Percentiles rank a stretch among this genome's conserved stretches.
phyloP scores from a whole-genome alignment of 345 rosid species.

The Arabidopsis arenosa region DNA sequence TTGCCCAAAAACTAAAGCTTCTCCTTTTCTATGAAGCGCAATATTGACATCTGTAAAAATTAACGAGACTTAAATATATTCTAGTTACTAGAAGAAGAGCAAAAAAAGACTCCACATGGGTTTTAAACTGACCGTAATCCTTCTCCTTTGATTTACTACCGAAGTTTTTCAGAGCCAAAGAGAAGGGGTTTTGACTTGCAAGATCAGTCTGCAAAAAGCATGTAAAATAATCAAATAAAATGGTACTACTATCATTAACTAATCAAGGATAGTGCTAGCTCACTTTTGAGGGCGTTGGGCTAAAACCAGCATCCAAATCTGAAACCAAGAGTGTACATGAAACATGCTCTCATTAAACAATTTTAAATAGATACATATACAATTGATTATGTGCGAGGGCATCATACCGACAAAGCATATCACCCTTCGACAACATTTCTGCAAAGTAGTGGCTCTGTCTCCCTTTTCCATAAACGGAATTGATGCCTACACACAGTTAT shows the following conservation, averaged over 20 bases:
- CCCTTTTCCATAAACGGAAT: slow-evolving; percentile 82
- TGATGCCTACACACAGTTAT: slow-evolving; percentile 43
- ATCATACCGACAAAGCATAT: slow-evolving; percentile 72
- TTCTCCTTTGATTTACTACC: slow-evolving; percentile 52
- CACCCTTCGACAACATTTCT: slow-evolving; percentile 64
- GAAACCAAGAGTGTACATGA: slow-evolving; percentile 32
- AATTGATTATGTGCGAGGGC: neutral
- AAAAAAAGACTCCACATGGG: neutral
- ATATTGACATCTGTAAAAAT: slow-evolving; percentile 49
- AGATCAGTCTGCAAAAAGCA: slow-evolving; percentile 64
- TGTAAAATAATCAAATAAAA: neutral
- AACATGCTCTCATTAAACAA: neutral
- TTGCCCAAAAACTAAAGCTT: slow-evolving; percentile 42
- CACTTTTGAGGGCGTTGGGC: slow-evolving; percentile 75
- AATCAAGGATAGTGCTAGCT: slow-evolving; percentile 1
- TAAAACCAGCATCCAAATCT: slow-evolving; percentile 88
- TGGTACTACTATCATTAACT: neutral
- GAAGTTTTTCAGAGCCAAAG: slow-evolving; percentile 61
- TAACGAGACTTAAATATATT: neutral
- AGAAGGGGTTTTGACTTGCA: slow-evolving; percentile 55
- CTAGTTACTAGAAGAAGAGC: neutral
- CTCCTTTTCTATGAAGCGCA: slow-evolving; percentile 48
- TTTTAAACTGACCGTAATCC: slow-evolving; percentile 49
- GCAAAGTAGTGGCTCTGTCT: slow-evolving; percentile 57
- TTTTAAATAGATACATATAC: neutral